A percentile compares a stretch with the other conserved stretches of the same genome.
These are phyloP conservation scores for Neoboletus subvelutipes DNA, from an alignment of 768 basidiomycete species.

Conservation along the genomic window DNA sequence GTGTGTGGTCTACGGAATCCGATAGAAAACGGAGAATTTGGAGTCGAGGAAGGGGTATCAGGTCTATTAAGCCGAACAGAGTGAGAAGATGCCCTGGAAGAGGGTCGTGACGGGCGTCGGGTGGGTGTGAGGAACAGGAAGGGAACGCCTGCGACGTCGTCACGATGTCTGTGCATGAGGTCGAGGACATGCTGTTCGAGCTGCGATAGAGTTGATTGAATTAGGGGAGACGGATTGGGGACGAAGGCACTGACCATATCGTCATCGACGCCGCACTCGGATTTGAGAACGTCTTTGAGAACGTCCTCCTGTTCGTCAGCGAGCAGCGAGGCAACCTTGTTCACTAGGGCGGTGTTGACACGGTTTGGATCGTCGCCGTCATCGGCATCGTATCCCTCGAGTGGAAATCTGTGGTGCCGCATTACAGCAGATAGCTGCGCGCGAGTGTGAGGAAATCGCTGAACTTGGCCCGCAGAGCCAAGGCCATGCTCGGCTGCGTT, in stretches of 20 bases:
- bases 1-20: constrained; percentile 80
- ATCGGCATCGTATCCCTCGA: constrained; percentile 57
- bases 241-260: constrained; percentile 52
- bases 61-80: constrained; percentile 68
- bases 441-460: constrained; percentile 76
- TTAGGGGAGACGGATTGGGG: constrained; percentile 14
- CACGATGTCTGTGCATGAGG: constrained; percentile 93
- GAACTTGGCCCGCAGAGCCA: constrained; percentile 20
- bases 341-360: constrained; percentile 64
- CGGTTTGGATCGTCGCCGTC: constrained; percentile 52
- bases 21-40: constrained; percentile 71
- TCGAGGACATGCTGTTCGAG: constrained; percentile 89
- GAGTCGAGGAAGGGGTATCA: constrained; percentile 74
- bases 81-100: constrained; percentile 74
- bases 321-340: constrained; percentile 67
- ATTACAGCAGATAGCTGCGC: constrained; percentile 76
- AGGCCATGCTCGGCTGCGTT: constrained; percentile 17
- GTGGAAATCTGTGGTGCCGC: constrained; percentile 61
- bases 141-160: constrained; percentile 79
- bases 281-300: constrained; percentile 73
- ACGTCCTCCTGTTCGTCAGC: constrained; percentile 85
- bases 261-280: constrained; percentile 66
- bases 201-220: constrained; percentile 38
- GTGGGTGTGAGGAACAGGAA: constrained; percentile 82
- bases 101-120: constrained; percentile 76